Conservation (phyloP, 2,329 filamentous ascomycete genomes). For the Aureobasidium mangrovei region DNA sequence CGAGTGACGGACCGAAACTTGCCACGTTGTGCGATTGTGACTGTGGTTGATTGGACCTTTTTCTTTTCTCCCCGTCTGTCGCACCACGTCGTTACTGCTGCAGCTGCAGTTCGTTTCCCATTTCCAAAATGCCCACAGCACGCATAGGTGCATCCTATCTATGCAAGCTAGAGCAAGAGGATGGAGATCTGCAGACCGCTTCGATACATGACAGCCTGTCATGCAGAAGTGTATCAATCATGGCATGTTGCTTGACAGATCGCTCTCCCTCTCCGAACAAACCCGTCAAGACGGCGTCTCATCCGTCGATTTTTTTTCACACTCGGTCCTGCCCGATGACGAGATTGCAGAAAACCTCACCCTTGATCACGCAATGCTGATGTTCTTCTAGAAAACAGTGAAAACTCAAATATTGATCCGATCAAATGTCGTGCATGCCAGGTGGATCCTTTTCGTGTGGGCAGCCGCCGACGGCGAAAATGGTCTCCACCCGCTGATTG, state of each 20-base stretch:
- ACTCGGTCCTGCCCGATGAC: slow-evolving; percentile 2
- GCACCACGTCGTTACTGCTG: slow-evolving; percentile 1
- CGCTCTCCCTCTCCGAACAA: background rate
- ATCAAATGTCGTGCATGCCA: slow-evolving; percentile 10
- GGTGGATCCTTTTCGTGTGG: background rate
- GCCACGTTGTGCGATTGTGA: slow-evolving; percentile 7
- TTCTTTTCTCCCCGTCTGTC: background rate
- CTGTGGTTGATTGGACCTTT: background rate
- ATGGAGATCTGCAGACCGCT: slow-evolving; percentile 11
- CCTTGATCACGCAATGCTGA: background rate
- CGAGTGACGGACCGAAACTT: background rate
- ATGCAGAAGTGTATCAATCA: slow-evolving; percentile 7
- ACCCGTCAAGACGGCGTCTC: slow-evolving; percentile 1
- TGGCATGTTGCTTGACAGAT: background rate
- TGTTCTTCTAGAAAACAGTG: slow-evolving; percentile 6
- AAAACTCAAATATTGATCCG: background rate
- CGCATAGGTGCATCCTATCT: slow-evolving; percentile 2
- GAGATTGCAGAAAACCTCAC: background rate
- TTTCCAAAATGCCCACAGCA: slow-evolving; percentile 3
- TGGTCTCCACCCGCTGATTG: background rate
- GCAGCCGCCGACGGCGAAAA: slow-evolving; percentile 8
- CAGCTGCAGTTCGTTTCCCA: slow-evolving; percentile 5
- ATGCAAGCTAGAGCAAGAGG: slow-evolving; percentile 7
- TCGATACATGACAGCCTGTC: slow-evolving; percentile 10
- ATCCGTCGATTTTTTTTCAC: background rate